These are phyloP conservation scores for Aegle marmelos DNA, from an alignment of 345 rosid genomes.

Conservation along the genomic window DNA sequence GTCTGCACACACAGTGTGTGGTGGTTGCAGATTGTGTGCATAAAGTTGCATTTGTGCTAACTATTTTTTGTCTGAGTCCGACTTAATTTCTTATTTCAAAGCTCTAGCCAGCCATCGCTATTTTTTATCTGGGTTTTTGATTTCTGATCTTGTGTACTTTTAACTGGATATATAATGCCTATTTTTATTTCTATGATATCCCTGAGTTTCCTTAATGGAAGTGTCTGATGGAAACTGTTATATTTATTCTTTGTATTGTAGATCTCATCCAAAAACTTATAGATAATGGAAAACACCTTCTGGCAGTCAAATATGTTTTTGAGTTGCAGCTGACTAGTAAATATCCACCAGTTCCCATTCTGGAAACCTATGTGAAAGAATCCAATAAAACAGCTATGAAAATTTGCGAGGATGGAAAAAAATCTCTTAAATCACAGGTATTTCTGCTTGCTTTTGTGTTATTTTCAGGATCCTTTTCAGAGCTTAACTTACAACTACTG, in stretches of 20 bases:
- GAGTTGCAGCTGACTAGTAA: constrained; percentile 57
- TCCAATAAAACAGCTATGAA: constrained; percentile 28
- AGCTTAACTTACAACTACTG: neutral
- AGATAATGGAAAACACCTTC: constrained; percentile 40
- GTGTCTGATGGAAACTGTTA: constrained; percentile 16
- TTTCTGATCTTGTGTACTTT: neutral
- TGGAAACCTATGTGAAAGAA: constrained; percentile 48
- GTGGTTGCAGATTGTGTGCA: neutral
- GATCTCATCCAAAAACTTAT: constrained; percentile 59
- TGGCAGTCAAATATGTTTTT: constrained; percentile 56
- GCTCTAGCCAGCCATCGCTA: neutral
- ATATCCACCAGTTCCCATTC: constrained; percentile 51
- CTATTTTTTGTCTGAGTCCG: neutral
- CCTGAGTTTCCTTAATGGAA: neutral
- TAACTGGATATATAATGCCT: neutral
- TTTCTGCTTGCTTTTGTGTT: constrained; percentile 10
- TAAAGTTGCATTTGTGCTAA: neutral
- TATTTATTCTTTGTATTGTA: constrained; percentile 22
- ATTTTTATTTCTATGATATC: neutral
- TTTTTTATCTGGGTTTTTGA: neutral
- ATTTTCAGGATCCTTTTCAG: neutral
- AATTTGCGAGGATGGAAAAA: constrained; percentile 36
- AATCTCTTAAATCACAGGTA: constrained; percentile 49
- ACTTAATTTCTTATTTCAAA: neutral
- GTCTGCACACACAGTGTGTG: neutral